Evolutionary conservation across 208 protist species (phyloP).

Genomic region (Trypanosoma brucei): DNA sequence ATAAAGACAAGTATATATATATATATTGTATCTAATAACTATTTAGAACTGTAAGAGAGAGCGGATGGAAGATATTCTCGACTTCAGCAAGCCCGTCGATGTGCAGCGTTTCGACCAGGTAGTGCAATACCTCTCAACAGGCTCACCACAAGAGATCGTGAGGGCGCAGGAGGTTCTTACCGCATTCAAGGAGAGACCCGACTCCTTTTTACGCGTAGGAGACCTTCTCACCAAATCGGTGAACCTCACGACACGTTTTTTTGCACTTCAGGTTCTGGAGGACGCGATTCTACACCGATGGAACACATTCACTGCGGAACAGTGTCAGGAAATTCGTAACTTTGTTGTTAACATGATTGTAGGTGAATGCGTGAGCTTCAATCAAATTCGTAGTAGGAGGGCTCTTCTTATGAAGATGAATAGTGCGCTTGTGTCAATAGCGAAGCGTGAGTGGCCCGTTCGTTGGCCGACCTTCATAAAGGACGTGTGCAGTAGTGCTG

Average conservation of each 20-base stretch:
- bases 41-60: background rate
- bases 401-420: conserved; percentile 91
- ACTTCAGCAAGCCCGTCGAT: conserved; percentile 68
- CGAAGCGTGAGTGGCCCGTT: conserved; percentile 98
- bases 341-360: conserved; percentile 96
- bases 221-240: conserved; percentile 83
- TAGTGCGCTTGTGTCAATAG: conserved; percentile 90
- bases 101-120: conserved; percentile 70
- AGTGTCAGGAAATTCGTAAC: conserved; percentile 90
- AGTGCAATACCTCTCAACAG: conserved; percentile 46
- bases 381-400: conserved; percentile 43
- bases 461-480: conserved; percentile 97
- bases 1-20: background rate
- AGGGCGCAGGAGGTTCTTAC: conserved; percentile 82
- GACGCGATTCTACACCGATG: conserved; percentile 91
- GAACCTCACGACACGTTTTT: conserved; percentile 78
- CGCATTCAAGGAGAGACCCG: conserved; percentile 87
- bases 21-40: conserved; percentile 2
- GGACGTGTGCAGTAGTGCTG: conserved; percentile 93
- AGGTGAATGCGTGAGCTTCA: conserved; percentile 56
- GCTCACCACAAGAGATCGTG: conserved; percentile 52
- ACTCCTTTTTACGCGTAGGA: conserved; percentile 92
- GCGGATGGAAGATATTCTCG: conserved; percentile 64
- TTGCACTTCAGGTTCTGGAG: conserved; percentile 92
- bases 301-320: conserved; percentile 92